Evolutionary conservation across 169 alveolate species (phyloP).

Genomic region (Plasmodium gonderi): DNA sequence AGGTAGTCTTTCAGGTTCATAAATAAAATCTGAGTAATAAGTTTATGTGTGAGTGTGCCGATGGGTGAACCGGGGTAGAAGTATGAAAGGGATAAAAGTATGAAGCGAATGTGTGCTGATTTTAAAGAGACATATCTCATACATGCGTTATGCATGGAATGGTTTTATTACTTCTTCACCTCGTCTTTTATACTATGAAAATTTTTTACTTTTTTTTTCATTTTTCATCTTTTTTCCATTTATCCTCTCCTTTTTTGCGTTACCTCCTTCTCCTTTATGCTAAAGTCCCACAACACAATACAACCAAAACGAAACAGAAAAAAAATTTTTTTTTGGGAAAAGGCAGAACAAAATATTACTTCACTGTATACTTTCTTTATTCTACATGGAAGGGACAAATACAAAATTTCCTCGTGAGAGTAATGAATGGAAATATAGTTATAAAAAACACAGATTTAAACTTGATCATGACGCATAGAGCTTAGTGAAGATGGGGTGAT

Average conservation of each 20-base stretch:
- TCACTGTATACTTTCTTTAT: slow-evolving; percentile 81
- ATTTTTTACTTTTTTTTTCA: background rate
- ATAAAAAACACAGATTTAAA: no score
- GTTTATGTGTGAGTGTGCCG: no score
- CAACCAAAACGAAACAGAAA: slow-evolving; percentile 82
- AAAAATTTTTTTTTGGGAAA: slow-evolving; percentile 70
- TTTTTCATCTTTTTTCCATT: background rate
- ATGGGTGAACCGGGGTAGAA: no score
- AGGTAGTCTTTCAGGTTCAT: slow-evolving; percentile 34
- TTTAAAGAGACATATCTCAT: slow-evolving; percentile 10
- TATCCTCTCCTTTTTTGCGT: background rate
- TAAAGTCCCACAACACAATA: slow-evolving; percentile 83
- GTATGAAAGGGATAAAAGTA: background rate
- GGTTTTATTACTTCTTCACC: background rate
- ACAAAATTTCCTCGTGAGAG: background rate
- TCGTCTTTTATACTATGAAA: background rate
- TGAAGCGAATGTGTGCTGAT: background rate
- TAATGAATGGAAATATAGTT: background rate
- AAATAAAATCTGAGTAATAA: slow-evolving; percentile 26
- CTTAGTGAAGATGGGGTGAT: no score
- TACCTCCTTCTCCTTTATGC: slow-evolving; percentile 78
- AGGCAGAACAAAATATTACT: slow-evolving; percentile 79
- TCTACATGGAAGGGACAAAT: slow-evolving; percentile 28
- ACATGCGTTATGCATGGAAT: background rate
- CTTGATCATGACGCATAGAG: no score